Percentiles rank a stretch among this genome's conserved stretches.
phyloP scores from a whole-genome alignment of 2,329 filamentous ascomycete species.

The Penicillium sclerotigenum region DNA sequence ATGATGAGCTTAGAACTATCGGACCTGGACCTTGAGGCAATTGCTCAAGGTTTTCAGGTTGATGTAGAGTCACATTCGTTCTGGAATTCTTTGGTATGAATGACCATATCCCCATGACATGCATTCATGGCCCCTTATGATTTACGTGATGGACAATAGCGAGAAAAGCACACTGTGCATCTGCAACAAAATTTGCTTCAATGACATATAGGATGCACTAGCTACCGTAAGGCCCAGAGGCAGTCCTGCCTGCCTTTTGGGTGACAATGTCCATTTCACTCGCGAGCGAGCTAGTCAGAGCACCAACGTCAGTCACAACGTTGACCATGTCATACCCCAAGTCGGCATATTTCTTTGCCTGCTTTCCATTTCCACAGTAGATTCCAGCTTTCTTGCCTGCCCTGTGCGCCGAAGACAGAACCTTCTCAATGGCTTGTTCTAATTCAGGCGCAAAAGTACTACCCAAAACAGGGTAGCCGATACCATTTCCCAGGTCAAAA shows the following conservation, averaged over 20 bases:
- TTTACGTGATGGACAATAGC: background rate
- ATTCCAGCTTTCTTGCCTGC: background rate
- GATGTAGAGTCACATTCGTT: constrained; percentile 23
- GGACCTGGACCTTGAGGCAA: constrained; percentile 28
- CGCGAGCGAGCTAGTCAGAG: background rate
- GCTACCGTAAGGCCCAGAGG: constrained; percentile 1
- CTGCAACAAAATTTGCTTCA: background rate
- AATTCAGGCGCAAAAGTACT: background rate
- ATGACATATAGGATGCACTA: background rate
- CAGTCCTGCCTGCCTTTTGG: background rate
- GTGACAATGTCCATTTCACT: background rate
- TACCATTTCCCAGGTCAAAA: background rate
- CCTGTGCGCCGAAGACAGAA: background rate
- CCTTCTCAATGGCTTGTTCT: background rate
- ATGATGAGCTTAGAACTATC: constrained; percentile 21
- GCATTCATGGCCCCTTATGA: background rate
- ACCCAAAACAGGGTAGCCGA: background rate
- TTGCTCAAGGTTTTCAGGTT: constrained; percentile 27
- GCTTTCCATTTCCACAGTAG: background rate
- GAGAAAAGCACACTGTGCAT: background rate
- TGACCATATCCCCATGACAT: background rate
- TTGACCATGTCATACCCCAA: background rate
- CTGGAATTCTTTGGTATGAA: constrained; percentile 19
- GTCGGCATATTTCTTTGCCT: background rate
- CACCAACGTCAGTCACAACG: background rate